Evolutionary conservation across 768 basidiomycete genomes (phyloP).

Genomic region (Termitomyces sp.): DNA sequence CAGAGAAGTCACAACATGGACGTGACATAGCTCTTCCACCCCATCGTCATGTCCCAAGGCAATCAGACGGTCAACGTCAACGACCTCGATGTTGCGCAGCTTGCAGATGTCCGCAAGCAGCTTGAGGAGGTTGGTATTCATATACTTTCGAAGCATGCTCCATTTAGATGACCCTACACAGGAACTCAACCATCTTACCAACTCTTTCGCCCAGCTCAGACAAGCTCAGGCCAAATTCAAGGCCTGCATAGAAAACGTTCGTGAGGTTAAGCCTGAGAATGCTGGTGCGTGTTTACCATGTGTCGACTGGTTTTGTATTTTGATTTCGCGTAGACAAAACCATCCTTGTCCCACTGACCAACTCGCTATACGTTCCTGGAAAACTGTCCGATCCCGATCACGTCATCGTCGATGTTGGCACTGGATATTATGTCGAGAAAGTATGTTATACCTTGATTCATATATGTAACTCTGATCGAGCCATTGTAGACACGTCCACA

Average conservation of each 20-base stretch:
- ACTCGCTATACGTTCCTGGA: slow-evolving; percentile 93
- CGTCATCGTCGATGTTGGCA: slow-evolving; percentile 93
- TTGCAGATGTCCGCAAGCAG: slow-evolving; percentile 85
- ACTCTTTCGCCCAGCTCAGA: slow-evolving; percentile 88
- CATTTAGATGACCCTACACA: slow-evolving; percentile 24
- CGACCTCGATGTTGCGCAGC: slow-evolving; percentile 82
- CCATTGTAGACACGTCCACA: slow-evolving; percentile 66
- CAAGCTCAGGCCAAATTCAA: slow-evolving; percentile 92
- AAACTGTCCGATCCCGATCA: slow-evolving; percentile 77
- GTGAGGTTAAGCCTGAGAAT: slow-evolving; percentile 68
- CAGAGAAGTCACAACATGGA: background rate
- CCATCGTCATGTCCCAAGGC: slow-evolving; percentile 35
- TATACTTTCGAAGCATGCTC: background rate
- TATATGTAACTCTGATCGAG: background rate
- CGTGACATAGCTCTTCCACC: slow-evolving; percentile 7
- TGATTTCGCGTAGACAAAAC: slow-evolving; percentile 57
- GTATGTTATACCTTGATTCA: slow-evolving; percentile 31
- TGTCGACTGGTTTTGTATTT: background rate
- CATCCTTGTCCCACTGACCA: slow-evolving; percentile 88
- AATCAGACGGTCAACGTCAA: slow-evolving; percentile 71
- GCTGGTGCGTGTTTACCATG: slow-evolving; percentile 31
- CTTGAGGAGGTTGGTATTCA: slow-evolving; percentile 73
- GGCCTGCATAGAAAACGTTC: slow-evolving; percentile 76
- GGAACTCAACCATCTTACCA: slow-evolving; percentile 91
- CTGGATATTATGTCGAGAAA: slow-evolving; percentile 96